Conservation (phyloP, 495 filamentous ascomycete species). For the Entonaema liquescens region DNA sequence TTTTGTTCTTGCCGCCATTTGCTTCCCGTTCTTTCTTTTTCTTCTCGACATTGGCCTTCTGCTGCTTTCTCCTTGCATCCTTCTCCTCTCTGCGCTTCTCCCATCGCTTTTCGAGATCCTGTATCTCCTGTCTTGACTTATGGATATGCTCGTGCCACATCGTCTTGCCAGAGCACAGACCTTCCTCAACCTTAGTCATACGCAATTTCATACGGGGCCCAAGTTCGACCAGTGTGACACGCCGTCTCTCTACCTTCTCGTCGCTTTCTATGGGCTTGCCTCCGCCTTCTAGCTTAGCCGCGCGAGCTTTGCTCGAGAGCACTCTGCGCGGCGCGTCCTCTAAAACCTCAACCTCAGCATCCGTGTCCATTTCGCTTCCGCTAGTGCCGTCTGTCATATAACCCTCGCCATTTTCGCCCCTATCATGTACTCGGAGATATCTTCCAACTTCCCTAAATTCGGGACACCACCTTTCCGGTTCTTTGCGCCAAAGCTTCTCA, state of each 20-base stretch:
- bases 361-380: constrained; percentile 91
- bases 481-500: constrained; percentile 71
- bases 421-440: constrained; percentile 95
- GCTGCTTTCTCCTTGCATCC: constrained; percentile 78
- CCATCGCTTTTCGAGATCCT: constrained; percentile 82
- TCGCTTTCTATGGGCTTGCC: constrained; percentile 41
- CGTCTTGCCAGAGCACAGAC: constrained; percentile 85
- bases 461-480: constrained; percentile 77
- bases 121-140: constrained; percentile 81
- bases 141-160: constrained; percentile 97
- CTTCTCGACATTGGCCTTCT: constrained; percentile 86
- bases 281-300: constrained; percentile 47
- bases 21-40: constrained; percentile 69
- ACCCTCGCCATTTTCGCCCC: constrained; percentile 76
- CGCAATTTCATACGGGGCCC: constrained; percentile 89
- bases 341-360: constrained; percentile 93
- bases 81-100: constrained; percentile 79
- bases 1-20: constrained; percentile 54
- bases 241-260: constrained; percentile 74
- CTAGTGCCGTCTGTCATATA: constrained; percentile 86
- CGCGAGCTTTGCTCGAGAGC: constrained; percentile 67
- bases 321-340: constrained; percentile 76
- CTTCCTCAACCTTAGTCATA: constrained; percentile 96
- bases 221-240: constrained; percentile 89
- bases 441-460: constrained; percentile 87